phyloP scores from a whole-genome alignment of 495 filamentous ascomycete genomes.

The Evansstolkia leycettana region DNA sequence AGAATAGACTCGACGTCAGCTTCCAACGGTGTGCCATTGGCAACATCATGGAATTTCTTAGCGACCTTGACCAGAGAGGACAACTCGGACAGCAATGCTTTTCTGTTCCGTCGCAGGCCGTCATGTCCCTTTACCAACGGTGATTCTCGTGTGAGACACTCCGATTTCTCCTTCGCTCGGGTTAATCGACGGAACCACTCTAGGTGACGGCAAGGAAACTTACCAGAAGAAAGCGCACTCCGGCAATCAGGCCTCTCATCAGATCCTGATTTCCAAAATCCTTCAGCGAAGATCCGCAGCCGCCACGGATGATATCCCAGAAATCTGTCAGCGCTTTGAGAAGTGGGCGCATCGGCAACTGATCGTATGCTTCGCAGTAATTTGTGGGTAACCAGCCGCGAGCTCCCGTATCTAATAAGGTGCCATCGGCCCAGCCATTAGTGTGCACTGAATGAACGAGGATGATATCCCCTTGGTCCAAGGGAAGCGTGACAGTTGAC shows the following conservation, averaged over 20 bases:
- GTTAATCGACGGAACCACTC: conserved; percentile 7
- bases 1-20: conserved; percentile 62
- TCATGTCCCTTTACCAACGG: conserved; percentile 59
- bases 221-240: conserved; percentile 82
- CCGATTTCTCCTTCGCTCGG: conserved; percentile 58
- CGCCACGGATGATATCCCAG: conserved; percentile 77
- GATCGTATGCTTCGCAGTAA: conserved; percentile 92
- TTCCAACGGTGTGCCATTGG: conserved; percentile 32
- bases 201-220: conserved; percentile 15
- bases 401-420: conserved; percentile 74
- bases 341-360: conserved; percentile 69
- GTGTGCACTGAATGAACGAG: conserved; percentile 94
- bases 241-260: conserved; percentile 84
- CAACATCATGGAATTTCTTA: conserved; percentile 64
- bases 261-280: conserved; percentile 80
- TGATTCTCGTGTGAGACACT: conserved; percentile 77
- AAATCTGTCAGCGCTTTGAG: conserved; percentile 81
- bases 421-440: conserved; percentile 98
- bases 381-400: conserved; percentile 97
- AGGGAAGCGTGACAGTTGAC: conserved; percentile 72
- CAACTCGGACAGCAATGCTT: conserved; percentile 76
- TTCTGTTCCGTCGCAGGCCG: conserved; percentile 67
- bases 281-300: conserved; percentile 49
- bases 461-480: conserved; percentile 85
- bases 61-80: conserved; percentile 79